Base-by-base conservation (phyloP, 129 eudicot genomes). In the Tagetes patula region DNA sequence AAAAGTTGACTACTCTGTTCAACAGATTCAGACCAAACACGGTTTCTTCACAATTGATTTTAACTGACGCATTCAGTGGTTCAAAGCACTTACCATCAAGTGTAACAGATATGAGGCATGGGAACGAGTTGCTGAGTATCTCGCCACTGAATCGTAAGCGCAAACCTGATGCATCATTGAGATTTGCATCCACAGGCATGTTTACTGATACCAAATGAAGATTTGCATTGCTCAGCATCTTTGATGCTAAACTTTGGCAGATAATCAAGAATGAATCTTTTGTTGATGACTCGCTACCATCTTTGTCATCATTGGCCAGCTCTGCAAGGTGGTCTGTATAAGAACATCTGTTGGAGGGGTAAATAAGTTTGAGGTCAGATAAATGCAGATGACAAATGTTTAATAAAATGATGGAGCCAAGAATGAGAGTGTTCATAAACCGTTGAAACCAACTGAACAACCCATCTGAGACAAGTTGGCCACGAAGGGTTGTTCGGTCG, bases 21-120 rank as follows among this genome's bases (percentile, higher is more conserved):
- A 94, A 76, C 70, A 94, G 83, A 78, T 94, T 94, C 83, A 94
- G 75, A 75, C 96, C 98, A 86, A 94, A 94, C 56, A 94, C 97
- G 65, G 98, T 94, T 78, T 94, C 98, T 82, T 94, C 98, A 70
- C 98, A 90, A 69, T 94, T 94, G 84, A 90, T 82, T 76, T 94
- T 94, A 39, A 90, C 96, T 8, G 84, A 77, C 56, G 82, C 84
- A 71, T 82, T 78, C 69, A 94, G 80, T 34, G 98, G 96, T 81
- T 94, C 93, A 62, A 76, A 84, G 84, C 93, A 90, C 61, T 80
- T 84, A 77, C 96, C 98, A 76, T 83, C 87, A n/a, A 90, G 89
- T 46, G 91, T 87, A 59, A 87, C 81, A 6, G 90, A 89, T 36
- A 90, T 72, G 62, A 93, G 84, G 74, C 98, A 93, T 1, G 92